Base-by-base conservation (phyloP, 2,329 filamentous ascomycete species). In the Cryphonectria naterciae region DNA sequence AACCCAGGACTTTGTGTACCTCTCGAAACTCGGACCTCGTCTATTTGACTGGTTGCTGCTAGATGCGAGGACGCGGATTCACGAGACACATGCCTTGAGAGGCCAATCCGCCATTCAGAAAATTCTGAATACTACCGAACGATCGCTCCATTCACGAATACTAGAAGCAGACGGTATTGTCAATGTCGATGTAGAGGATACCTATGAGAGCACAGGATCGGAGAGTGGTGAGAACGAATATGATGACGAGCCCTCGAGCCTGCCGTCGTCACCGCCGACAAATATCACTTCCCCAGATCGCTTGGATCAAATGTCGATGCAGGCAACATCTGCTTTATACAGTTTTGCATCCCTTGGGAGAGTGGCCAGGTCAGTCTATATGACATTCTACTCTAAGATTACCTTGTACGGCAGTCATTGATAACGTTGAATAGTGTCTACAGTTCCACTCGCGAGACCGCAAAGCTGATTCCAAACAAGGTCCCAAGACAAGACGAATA, bases 11-110 rank as follows among this genome's bases (percentile, higher is more conserved):
- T 73, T 77, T 7, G 78, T 75, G 66, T 81, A 79, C 71, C 73
- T 70, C 15, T 74, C 73, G 0, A 41, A 65, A 0, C 77, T 83
- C 1, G 75, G 79, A 0, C 67, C 73, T 7, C 75, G 70, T 1
- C 73, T 83, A 2, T 73, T 78, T 0, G 69, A 76, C 13, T 82
- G 80, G 79, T 75, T 83, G 58, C 81, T 83, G 79, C 77, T 72
- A 19, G 74, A 79, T 25, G 73, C 74, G 22, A 41, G 13, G 10
- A 74, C 74, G 4, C 69, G 74, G 41, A 70, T 68, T 22, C 43
- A 2, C 0, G 68, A 61, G 2, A n/a, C 2, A 2, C 22, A 68
- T 4, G 67, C 62, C n/a, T 65, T 68, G 1, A 69, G 71, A 3
- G 75, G 72, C 22, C 52, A 72, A 0, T 32, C 32, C 1, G 74